A percentile compares a stretch with the other conserved stretches of the same genome.
Conservation (phyloP, 139 green algal species). For the Picochlorum sp. region DNA sequence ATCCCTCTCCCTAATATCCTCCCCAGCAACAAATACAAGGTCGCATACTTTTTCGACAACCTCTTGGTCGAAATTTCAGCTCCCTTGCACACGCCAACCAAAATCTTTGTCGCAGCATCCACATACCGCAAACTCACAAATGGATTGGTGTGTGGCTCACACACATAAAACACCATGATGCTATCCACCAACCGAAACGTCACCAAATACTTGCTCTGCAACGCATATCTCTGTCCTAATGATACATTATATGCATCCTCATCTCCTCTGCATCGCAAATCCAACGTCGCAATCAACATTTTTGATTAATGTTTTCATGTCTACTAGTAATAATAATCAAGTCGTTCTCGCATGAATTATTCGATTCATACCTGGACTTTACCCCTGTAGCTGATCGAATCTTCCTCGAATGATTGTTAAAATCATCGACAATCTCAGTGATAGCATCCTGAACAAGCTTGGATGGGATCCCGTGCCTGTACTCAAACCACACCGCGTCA, state of each 20-base stretch:
- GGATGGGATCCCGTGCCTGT: conserved; percentile 17
- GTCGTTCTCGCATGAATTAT: too few relatives aligned
- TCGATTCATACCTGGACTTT: background rate
- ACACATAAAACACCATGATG: conserved; percentile 35
- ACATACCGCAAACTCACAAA: conserved; percentile 34
- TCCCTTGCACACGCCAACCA: conserved; percentile 17
- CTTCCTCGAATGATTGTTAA: background rate
- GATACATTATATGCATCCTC: conserved; percentile 33
- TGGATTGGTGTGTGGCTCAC: conserved; percentile 18
- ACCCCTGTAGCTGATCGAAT: background rate
- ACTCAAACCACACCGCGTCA: conserved; percentile 1
- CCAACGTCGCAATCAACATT: too few relatives aligned
- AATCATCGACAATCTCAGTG: conserved; percentile 14
- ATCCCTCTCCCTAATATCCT: conserved; percentile 19
- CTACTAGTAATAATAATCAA: too few relatives aligned
- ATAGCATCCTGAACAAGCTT: conserved; percentile 27
- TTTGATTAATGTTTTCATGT: too few relatives aligned
- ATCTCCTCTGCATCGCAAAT: conserved; percentile 21
- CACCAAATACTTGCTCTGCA: conserved; percentile 25
- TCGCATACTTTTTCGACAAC: conserved; percentile 30
- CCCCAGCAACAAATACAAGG: conserved; percentile 24
- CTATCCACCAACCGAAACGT: conserved; percentile 37
- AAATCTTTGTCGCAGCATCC: conserved; percentile 24
- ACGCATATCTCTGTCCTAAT: conserved; percentile 20
- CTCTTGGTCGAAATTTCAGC: conserved; percentile 41